These are phyloP conservation scores for Trichophyton equinum DNA, from an alignment of 2,329 filamentous ascomycete species.

Conservation along the genomic window DNA sequence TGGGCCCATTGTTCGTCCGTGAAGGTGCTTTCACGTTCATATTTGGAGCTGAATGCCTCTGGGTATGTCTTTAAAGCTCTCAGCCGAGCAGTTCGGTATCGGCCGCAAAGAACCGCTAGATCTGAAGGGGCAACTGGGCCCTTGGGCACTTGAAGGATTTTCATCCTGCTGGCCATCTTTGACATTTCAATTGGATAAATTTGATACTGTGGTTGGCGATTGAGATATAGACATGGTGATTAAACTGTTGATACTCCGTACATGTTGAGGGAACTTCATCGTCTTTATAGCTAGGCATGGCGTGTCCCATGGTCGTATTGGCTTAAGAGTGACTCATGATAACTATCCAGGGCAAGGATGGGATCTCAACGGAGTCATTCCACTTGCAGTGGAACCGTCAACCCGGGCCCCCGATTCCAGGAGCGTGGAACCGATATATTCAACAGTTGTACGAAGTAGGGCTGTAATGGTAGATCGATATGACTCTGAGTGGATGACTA, in stretches of 20 bases:
- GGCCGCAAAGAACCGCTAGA: slow-evolving; percentile 6
- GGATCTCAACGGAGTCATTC: neutral
- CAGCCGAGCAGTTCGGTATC: slow-evolving; percentile 19
- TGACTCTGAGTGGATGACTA: neutral
- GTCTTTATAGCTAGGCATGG: neutral
- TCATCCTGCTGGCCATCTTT: neutral
- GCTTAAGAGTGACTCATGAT: neutral
- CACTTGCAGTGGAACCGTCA: neutral
- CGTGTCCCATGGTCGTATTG: neutral
- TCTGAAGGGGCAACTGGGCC: slow-evolving; percentile 4
- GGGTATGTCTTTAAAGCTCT: slow-evolving; percentile 20
- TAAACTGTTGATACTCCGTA: neutral
- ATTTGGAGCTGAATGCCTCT: slow-evolving; percentile 20
- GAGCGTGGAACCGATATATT: no score
- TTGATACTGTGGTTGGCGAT: neutral
- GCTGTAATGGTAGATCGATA: neutral
- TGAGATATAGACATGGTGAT: neutral
- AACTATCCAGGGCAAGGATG: neutral
- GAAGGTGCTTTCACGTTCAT: slow-evolving; percentile 20
- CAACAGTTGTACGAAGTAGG: neutral
- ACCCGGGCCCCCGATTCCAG: no score
- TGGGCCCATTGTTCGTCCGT: slow-evolving; percentile 18
- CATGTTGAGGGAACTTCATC: neutral
- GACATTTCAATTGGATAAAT: no score
- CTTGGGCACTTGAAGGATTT: slow-evolving; percentile 9